phyloP scores from a whole-genome alignment of 2,329 filamentous ascomycete species.

The Fusarium ramigenum region DNA sequence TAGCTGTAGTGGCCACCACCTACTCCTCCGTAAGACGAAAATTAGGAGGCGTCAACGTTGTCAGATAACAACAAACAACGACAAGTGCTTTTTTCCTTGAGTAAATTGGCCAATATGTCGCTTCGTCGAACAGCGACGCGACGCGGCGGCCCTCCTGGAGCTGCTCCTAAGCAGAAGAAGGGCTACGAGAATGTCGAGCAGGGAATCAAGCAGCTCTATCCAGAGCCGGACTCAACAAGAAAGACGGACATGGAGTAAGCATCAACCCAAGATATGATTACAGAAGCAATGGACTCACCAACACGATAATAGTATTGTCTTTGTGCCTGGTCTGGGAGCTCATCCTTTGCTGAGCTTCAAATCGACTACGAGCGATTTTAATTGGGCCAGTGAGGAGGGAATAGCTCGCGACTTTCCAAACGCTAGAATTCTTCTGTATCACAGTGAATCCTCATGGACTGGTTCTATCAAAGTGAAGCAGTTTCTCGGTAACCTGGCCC shows the following conservation, averaged over 20 bases:
- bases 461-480: slow-evolving; percentile 54
- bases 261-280: rapidly evolving
- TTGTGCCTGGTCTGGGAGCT: slow-evolving; percentile 54
- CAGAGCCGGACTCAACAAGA: slow-evolving; percentile 38
- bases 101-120: slow-evolving; percentile 19
- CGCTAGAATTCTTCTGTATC: slow-evolving; percentile 53
- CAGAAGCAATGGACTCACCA: background rate
- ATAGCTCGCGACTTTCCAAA: slow-evolving; percentile 52
- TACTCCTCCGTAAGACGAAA: background rate
- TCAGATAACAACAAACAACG: background rate
- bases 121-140: slow-evolving; percentile 21
- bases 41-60: background rate
- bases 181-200: slow-evolving; percentile 51
- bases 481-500: slow-evolving; percentile 52
- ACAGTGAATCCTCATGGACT: slow-evolving; percentile 54
- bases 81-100: no score
- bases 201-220: slow-evolving; percentile 52
- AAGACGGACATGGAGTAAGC: slow-evolving; percentile 49
- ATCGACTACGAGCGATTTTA: slow-evolving; percentile 49
- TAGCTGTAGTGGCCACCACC: background rate
- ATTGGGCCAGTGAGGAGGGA: slow-evolving; percentile 49
- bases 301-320: slow-evolving; percentile 47
- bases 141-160: slow-evolving; percentile 39
- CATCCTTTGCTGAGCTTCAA: slow-evolving; percentile 53
- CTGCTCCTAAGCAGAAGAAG: slow-evolving; percentile 42